These are phyloP conservation scores for Magnusiomyces tetraspermus DNA, from an alignment of 1,139 yeast species.

Conservation along the genomic window DNA sequence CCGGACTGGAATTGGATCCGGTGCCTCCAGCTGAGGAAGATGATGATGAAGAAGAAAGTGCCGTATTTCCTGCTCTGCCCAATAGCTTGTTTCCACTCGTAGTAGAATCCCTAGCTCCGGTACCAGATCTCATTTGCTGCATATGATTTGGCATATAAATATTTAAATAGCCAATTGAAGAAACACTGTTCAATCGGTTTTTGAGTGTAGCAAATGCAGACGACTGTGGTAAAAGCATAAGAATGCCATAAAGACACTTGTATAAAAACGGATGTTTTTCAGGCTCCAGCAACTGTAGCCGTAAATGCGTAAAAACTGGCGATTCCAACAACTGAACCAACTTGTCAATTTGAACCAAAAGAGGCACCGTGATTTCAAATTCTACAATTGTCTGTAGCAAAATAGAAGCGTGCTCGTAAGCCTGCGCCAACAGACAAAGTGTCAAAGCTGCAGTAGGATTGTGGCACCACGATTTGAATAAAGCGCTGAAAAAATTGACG, in stretches of 20 bases:
- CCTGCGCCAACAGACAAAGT: conserved; percentile 76
- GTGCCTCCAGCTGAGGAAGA: conserved; percentile 3
- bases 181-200: conserved; percentile 58
- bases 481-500: conserved; percentile 59
- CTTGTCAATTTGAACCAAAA: conserved; percentile 69
- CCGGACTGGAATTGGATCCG: conserved; percentile 16
- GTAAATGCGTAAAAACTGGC: conserved; percentile 79
- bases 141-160: conserved; percentile 18
- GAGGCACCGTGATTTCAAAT: conserved; percentile 60
- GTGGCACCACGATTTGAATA: conserved; percentile 88
- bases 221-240: conserved; percentile 93
- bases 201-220: conserved; percentile 78
- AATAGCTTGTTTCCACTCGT: conserved; percentile 2
- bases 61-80: conserved; percentile 4
- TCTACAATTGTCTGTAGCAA: conserved; percentile 69
- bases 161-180: conserved; percentile 34
- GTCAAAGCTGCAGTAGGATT: conserved; percentile 85
- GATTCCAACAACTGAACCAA: conserved; percentile 74
- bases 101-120: not conserved
- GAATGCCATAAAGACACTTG: conserved; percentile 81
- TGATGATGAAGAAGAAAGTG: conserved; percentile 2
- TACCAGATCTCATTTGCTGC: conserved; percentile 8
- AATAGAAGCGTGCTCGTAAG: conserved; percentile 78
- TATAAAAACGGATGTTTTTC: conserved; percentile 71
- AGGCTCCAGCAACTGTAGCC: conserved; percentile 83